These are phyloP conservation scores for Saksenaea vasiformis DNA, from an alignment of 371 early-diverging fungal species.

Conservation along the genomic window DNA sequence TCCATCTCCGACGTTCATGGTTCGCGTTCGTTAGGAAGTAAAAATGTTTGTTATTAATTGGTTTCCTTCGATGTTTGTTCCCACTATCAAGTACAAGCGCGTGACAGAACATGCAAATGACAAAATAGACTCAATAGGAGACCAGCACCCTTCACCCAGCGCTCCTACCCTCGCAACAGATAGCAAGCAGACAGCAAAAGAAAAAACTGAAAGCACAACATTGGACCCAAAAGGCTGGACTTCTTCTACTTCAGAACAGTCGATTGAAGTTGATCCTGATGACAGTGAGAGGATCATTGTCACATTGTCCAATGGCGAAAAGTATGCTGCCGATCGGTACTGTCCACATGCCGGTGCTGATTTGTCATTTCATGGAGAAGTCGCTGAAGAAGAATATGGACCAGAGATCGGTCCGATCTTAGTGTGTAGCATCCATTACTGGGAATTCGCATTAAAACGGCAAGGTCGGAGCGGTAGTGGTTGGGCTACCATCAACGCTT, in stretches of 20 bases:
- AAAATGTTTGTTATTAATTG: constrained; percentile 8
- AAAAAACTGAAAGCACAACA: too few relatives aligned
- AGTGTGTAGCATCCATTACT: constrained; percentile 48
- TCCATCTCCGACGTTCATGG: background rate
- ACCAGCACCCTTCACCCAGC: too few relatives aligned
- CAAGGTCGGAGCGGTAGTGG: constrained; percentile 40
- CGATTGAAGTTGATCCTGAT: constrained; percentile 39
- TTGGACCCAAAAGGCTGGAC: too few relatives aligned
- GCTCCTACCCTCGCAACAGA: too few relatives aligned
- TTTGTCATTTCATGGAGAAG: constrained; percentile 37
- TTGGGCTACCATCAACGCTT: constrained; percentile 38
- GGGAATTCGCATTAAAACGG: constrained; percentile 48
- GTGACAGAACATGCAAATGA: constrained; percentile 20
- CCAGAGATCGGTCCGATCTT: constrained; percentile 51
- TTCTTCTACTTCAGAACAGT: constrained; percentile 19
- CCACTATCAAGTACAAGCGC: constrained; percentile 44
- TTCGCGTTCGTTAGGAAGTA: background rate
- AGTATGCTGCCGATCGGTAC: constrained; percentile 48
- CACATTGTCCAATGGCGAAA: constrained; percentile 42
- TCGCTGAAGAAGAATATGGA: constrained; percentile 45
- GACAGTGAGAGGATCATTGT: constrained; percentile 43
- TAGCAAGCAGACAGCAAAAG: constrained; percentile 8
- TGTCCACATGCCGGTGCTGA: constrained; percentile 59
- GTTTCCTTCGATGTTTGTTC: constrained; percentile 38
- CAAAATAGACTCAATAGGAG: background rate